Conservation (phyloP, 202 grass and related monocot species). For the Elaeis oleifera region DNA sequence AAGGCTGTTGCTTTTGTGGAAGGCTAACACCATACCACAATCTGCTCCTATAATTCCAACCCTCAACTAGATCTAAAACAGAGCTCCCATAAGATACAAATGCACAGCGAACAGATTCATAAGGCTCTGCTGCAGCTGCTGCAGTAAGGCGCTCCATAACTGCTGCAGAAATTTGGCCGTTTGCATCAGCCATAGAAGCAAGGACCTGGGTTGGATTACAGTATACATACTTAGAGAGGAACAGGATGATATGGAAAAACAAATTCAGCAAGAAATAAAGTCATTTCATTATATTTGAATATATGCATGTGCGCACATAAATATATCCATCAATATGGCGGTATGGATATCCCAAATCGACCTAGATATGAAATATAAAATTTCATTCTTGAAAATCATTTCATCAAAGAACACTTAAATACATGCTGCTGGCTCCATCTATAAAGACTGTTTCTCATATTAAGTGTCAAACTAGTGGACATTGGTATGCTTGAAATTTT, state of each 20-base stretch:
- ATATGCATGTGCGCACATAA: no score
- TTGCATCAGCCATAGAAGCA: slow-evolving; percentile 93
- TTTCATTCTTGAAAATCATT: no score
- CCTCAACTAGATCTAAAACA: slow-evolving; percentile 73
- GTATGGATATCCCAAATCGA: no score
- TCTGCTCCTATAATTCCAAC: slow-evolving; percentile 91
- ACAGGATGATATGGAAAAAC: slow-evolving; percentile 19
- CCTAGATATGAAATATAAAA: no score
- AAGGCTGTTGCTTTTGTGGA: slow-evolving; percentile 59
- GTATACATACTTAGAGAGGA: slow-evolving; percentile 25
- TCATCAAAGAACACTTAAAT: no score
- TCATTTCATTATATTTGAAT: no score
- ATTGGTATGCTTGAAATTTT: no score
- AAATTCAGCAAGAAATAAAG: not conserved
- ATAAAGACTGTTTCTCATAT: no score
- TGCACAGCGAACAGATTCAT: slow-evolving; percentile 88
- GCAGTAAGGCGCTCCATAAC: slow-evolving; percentile 94
- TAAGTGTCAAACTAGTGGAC: no score
- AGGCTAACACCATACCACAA: slow-evolving; percentile 93
- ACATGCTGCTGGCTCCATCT: no score
- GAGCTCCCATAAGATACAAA: slow-evolving; percentile 96
- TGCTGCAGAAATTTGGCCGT: slow-evolving; percentile 89
- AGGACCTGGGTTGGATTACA: slow-evolving; percentile 60
- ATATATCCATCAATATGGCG: no score
- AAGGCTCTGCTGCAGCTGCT: slow-evolving; percentile 91